Percentiles rank a stretch among this genome's conserved stretches.
Evolutionary conservation across 192 early-diverging fungal genomes (phyloP).

Genomic region (Coemansia sp.): DNA sequence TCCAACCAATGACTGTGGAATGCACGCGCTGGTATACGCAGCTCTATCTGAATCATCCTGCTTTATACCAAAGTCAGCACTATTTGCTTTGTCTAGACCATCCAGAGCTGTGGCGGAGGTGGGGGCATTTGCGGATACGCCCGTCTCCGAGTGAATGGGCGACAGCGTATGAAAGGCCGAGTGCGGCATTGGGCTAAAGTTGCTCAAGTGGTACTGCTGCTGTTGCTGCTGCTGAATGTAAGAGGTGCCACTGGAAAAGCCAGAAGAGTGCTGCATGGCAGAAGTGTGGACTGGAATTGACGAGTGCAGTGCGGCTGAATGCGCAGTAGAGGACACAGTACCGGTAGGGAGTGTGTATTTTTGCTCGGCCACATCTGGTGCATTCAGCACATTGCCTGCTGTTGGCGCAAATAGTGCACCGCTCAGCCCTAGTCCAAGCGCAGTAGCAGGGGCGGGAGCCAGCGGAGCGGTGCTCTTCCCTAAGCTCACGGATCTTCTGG

Average conservation of each 20-base stretch:
- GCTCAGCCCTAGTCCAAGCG: constrained; percentile 42
- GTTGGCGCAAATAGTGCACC: constrained; percentile 22
- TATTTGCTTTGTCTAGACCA: background rate
- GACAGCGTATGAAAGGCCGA: constrained; percentile 39
- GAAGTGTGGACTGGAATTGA: constrained; percentile 9
- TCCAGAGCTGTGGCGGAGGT: constrained; percentile 6
- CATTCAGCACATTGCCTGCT: background rate
- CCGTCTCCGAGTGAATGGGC: constrained; percentile 18
- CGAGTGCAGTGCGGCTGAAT: constrained; percentile 17
- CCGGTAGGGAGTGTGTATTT: background rate
- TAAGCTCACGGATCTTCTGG: constrained; percentile 44
- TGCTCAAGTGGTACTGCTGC: constrained; percentile 17
- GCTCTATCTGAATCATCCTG: background rate
- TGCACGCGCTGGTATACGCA: background rate
- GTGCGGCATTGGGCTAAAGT: constrained; percentile 22
- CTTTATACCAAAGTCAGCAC: background rate
- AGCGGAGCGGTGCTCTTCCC: constrained; percentile 20
- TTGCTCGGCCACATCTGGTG: background rate
- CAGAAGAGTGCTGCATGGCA: constrained; percentile 19
- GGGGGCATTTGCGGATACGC: too few species aligned
- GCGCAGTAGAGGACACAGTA: constrained; percentile 2
- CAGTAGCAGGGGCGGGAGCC: constrained; percentile 13
- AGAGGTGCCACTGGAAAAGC: constrained; percentile 1
- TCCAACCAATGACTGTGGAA: background rate
- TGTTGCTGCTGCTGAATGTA: constrained; percentile 17